Percentiles rank a stretch among this genome's conserved stretches.
phyloP scores from a whole-genome alignment of 78 protist genomes.

The Reticulomyxa filosa region DNA sequence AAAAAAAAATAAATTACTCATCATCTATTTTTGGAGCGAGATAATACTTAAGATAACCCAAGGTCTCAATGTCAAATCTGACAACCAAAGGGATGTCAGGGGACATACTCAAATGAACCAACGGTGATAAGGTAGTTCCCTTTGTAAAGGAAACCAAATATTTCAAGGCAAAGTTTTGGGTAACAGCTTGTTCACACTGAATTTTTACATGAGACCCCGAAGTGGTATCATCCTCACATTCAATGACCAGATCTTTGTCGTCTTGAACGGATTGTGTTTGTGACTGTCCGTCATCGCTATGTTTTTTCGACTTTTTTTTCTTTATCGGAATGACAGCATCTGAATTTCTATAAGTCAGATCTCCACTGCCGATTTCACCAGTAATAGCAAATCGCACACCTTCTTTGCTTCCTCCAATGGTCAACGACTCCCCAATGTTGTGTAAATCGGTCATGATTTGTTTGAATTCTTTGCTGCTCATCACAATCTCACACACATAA shows the following conservation, averaged over 20 bases:
- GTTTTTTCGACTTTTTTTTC: too few relatives aligned
- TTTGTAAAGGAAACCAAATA: conserved; percentile 15
- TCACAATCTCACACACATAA: background rate
- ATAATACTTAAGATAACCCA: conserved; percentile 6
- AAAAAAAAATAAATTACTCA: too few relatives aligned
- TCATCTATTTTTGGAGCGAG: conserved; percentile 26
- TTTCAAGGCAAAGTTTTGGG: conserved; percentile 14
- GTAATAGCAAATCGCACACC: conserved; percentile 11
- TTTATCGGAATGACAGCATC: too few relatives aligned
- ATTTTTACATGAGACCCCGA: too few relatives aligned
- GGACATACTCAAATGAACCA: background rate
- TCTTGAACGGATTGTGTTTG: background rate
- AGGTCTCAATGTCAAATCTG: background rate
- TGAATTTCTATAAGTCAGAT: background rate
- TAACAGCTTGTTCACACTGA: conserved; percentile 4
- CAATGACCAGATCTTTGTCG: background rate
- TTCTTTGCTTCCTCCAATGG: conserved; percentile 6
- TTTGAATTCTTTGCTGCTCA: conserved; percentile 11
- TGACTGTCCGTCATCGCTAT: too few relatives aligned
- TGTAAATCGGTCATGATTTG: conserved; percentile 6
- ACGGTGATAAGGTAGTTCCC: background rate
- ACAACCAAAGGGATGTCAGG: background rate
- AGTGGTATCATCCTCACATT: too few relatives aligned
- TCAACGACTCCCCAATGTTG: conserved; percentile 17
- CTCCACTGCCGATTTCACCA: conserved; percentile 16